Evolutionary conservation across 441 rosid genomes (phyloP).

Genomic region (Pelargonium australe): DNA sequence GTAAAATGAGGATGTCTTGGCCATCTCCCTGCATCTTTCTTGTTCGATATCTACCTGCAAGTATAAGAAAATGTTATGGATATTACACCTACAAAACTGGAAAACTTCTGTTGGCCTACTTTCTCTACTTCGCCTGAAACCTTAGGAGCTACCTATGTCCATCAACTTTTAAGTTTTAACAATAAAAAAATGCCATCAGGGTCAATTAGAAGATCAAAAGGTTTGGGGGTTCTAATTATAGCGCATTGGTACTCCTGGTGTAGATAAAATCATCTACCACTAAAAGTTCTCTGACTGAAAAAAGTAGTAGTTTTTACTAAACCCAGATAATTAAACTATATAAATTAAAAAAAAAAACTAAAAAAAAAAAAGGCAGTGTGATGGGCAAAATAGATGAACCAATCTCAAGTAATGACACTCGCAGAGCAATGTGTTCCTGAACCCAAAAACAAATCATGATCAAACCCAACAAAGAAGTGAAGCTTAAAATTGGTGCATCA

Average conservation of each 20-base stretch:
- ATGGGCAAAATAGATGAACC: neutral
- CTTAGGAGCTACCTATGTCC: neutral
- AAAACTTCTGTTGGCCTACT: neutral
- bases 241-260: neutral
- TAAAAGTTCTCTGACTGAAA: neutral
- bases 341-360: too few species aligned
- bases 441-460: too few species aligned
- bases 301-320: neutral
- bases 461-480: neutral
- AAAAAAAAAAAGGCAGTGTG: too few species aligned
- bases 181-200: neutral
- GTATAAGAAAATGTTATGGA: neutral
- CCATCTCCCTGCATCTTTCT: conserved; percentile 35
- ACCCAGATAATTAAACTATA: neutral
- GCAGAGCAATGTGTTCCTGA: too few species aligned
- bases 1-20: conserved; percentile 46
- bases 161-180: neutral
- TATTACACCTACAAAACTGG: neutral
- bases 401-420: neutral
- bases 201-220: neutral
- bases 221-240: neutral
- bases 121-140: neutral
- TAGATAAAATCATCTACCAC: neutral
- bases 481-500: neutral
- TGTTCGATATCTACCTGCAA: conserved; percentile 37